Conservation (phyloP, 164 flowering plant species). For the Brasenia schreberi region DNA sequence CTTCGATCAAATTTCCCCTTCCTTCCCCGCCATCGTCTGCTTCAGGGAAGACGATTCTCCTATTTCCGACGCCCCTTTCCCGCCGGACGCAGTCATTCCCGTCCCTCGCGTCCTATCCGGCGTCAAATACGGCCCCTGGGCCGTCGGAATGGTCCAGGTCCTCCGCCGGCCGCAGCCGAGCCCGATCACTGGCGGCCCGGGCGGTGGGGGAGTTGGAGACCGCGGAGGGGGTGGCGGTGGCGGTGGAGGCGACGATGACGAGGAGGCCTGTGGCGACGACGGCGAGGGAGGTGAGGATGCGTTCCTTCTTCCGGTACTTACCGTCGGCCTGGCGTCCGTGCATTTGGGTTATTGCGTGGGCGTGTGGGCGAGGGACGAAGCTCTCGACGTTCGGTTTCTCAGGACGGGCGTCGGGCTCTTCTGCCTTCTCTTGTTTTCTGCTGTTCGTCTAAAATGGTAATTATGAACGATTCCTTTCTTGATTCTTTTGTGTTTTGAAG, state of each 20-base stretch:
- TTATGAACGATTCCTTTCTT: neutral
- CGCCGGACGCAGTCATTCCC: neutral
- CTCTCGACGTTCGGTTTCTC: neutral
- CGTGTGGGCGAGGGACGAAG: neutral
- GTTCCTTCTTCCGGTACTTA: neutral
- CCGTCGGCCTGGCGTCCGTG: neutral
- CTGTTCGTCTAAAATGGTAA: neutral
- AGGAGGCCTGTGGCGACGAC: slow-evolving; percentile 20
- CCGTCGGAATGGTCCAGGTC: neutral
- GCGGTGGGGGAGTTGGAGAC: slow-evolving; percentile 12
- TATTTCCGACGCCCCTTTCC: neutral
- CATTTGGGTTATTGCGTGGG: neutral
- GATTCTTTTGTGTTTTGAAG: neutral
- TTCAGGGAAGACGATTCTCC: neutral
- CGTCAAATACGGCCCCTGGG: neutral
- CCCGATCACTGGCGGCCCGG: slow-evolving; percentile 9
- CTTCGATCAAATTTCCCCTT: neutral
- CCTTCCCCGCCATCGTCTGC: neutral
- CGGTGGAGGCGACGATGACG: slow-evolving; percentile 15
- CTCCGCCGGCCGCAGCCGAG: neutral
- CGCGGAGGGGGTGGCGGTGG: slow-evolving; percentile 13
- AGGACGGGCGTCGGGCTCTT: neutral
- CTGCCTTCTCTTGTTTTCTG: neutral
- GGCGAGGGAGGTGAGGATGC: slow-evolving; percentile 11
- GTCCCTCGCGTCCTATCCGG: neutral